Conservation (phyloP, 1,139 yeast species). For the Geotrichum histeridarum region DNA sequence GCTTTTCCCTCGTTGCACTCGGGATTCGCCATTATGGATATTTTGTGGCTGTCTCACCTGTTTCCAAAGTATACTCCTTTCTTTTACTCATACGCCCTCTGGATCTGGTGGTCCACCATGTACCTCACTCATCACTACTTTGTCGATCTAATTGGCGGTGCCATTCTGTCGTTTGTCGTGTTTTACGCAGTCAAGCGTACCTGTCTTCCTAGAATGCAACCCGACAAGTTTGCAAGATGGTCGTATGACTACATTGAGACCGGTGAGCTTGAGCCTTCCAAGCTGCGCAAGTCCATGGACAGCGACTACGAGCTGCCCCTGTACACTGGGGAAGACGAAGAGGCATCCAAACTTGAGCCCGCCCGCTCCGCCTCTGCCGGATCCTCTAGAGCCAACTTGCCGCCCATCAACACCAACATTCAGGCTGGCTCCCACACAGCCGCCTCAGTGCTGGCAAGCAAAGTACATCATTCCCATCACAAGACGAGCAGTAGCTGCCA, state of each 20-base stretch:
- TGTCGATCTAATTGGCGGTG: constrained; percentile 87
- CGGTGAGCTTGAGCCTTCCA: constrained; percentile 33
- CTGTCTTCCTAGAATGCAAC: constrained; percentile 65
- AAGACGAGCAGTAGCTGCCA: constrained; percentile 23
- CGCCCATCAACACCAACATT: constrained; percentile 20
- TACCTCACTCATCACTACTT: constrained; percentile 93
- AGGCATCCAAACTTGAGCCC: neutral
- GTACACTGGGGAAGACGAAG: constrained; percentile 3
- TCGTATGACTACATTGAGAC: constrained; percentile 51
- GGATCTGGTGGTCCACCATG: constrained; percentile 99
- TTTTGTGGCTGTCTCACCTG: constrained; percentile 71
- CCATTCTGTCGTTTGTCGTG: constrained; percentile 64
- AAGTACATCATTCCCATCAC: constrained; percentile 20
- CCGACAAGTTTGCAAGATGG: constrained; percentile 74
- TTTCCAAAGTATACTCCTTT: constrained; percentile 64
- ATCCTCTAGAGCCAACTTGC: constrained; percentile 17
- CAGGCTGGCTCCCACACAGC: constrained; percentile 1
- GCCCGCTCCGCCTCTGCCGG: constrained; percentile 1
- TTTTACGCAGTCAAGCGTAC: constrained; percentile 69
- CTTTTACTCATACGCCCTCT: constrained; percentile 70
- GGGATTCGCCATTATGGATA: constrained; percentile 92
- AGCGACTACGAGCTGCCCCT: constrained; percentile 29
- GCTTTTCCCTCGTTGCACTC: constrained; percentile 97
- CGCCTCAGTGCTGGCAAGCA: constrained; percentile 1
- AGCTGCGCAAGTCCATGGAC: constrained; percentile 35